Percentiles rank a stretch among this genome's conserved stretches.
These are phyloP conservation scores for Termitomyces eurrhizus DNA, from an alignment of 768 basidiomycete genomes.

Conservation along the genomic window DNA sequence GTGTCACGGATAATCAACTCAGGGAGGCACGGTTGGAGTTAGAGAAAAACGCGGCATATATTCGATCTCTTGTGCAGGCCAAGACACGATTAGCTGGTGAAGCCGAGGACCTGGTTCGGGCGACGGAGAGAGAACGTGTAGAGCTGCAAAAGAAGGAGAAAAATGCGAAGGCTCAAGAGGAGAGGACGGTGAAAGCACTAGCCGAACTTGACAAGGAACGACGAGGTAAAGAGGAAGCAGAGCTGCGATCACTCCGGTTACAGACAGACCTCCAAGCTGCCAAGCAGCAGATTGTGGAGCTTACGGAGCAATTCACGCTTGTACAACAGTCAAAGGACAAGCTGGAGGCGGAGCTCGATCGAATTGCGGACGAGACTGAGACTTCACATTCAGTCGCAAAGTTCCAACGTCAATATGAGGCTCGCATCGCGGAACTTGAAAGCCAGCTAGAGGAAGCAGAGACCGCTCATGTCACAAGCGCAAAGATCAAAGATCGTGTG, in stretches of 20 bases:
- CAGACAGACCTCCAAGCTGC: conserved; percentile 57
- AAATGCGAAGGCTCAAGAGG: conserved; percentile 56
- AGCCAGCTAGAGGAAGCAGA: conserved; percentile 56
- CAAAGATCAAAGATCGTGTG: conserved; percentile 57
- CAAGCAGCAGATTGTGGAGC: conserved; percentile 53
- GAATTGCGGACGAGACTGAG: conserved; percentile 59
- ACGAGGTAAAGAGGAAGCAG: conserved; percentile 59
- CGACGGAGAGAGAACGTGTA: conserved; percentile 66
- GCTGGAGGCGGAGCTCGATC: conserved; percentile 63
- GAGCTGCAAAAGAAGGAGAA: conserved; percentile 70
- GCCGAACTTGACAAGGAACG: conserved; percentile 66
- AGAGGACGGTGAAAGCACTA: conserved; percentile 50
- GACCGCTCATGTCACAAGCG: conserved; percentile 41
- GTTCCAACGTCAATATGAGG: conserved; percentile 60
- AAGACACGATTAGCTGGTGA: conserved; percentile 72
- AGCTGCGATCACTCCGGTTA: conserved; percentile 55
- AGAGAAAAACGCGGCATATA: conserved; percentile 66
- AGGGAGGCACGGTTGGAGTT: conserved; percentile 77
- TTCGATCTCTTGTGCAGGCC: conserved; percentile 84
- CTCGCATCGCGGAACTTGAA: conserved; percentile 60
- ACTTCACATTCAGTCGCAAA: conserved; percentile 51
- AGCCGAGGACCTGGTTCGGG: conserved; percentile 75
- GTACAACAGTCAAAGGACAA: conserved; percentile 61
- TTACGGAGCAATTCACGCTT: conserved; percentile 46
- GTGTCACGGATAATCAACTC: conserved; percentile 88